Conservation (phyloP, 2,329 filamentous ascomycete genomes). For the Pseudogymnoascus sp. region DNA sequence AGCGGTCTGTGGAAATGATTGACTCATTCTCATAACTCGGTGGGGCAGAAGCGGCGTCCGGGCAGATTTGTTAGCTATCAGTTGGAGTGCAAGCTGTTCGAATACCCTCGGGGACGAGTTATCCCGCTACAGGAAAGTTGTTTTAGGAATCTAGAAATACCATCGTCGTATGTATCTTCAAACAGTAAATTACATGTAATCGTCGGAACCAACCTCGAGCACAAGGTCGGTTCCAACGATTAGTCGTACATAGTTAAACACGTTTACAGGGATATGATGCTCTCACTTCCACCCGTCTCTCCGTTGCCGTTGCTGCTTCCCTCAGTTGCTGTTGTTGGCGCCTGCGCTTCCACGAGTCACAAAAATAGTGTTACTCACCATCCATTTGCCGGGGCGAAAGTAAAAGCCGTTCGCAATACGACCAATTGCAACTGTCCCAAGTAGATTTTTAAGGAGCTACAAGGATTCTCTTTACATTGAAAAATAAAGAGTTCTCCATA, state of each 20-base stretch:
- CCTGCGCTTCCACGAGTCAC: not conserved
- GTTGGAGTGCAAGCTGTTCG: not conserved
- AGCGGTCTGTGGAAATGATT: not conserved
- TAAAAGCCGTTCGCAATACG: not conserved
- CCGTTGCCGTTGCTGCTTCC: not conserved
- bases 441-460: not conserved
- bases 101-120: not conserved
- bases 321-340: not conserved
- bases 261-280: not conserved
- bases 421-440: not conserved
- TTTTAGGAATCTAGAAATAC: not conserved
- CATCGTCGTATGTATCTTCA: not conserved
- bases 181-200: not conserved
- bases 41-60: not conserved
- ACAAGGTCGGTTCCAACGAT: too few relatives aligned
- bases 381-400: not conserved
- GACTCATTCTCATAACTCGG: not conserved
- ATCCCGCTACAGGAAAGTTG: not conserved
- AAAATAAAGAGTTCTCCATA: not conserved
- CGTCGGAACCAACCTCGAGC: not conserved
- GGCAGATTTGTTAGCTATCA: not conserved
- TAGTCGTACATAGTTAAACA: not conserved
- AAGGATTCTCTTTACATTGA: not conserved
- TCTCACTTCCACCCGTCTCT: not conserved
- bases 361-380: not conserved